Evolutionary conservation across 495 filamentous ascomycete species (phyloP), one percentile per base, ranked within the genome.

Genomic region (Neurospora hispaniola): DNA sequence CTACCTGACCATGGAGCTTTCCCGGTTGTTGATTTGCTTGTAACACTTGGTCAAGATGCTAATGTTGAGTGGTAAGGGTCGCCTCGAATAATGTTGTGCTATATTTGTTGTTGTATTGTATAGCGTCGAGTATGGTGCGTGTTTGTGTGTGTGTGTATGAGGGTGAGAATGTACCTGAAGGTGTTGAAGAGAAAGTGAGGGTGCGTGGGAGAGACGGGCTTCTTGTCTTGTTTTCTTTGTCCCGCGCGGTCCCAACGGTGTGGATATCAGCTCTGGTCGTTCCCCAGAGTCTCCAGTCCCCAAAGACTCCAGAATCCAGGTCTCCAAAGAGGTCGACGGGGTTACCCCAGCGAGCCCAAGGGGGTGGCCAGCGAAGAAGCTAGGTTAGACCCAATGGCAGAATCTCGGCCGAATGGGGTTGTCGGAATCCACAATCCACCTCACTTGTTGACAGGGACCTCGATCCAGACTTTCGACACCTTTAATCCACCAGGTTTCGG

Each of bases 1-100:
- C 40, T 43, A 73, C 54, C 48, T 73, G 73, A 78, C 74, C 79
- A 78, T 79, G 69, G 78, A 78, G 42, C 6, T 66, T 66, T 14
- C 6, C 14, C 35, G 27, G 35, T 2, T 18, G 54, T 18, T 66
- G 27, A 5, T 31, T 66, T 66, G 54, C 27, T 31, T 66, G 6
- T 16, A 35, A 16, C 23, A 31, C 54, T 62, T 62, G 54, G 23
- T 12, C 11, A 23, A 31, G 48, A 59, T 59, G 48, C 23, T 59
- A 23, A 16, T 59, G 27, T 31, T 31, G 2, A 31, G 5, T 59
- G 23, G 48, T 27, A 16, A 59, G 23, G 48, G 23, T 62, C 9
- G 54, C 11, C 20, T 31, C 6, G 54, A 2, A 6, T 16, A 35
- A 62, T 62, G 54, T 16, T 16, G 11, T 16, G 14, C 2, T 62